phyloP scores from a whole-genome alignment of 192 early-diverging fungal species.

The Podila horticola region DNA sequence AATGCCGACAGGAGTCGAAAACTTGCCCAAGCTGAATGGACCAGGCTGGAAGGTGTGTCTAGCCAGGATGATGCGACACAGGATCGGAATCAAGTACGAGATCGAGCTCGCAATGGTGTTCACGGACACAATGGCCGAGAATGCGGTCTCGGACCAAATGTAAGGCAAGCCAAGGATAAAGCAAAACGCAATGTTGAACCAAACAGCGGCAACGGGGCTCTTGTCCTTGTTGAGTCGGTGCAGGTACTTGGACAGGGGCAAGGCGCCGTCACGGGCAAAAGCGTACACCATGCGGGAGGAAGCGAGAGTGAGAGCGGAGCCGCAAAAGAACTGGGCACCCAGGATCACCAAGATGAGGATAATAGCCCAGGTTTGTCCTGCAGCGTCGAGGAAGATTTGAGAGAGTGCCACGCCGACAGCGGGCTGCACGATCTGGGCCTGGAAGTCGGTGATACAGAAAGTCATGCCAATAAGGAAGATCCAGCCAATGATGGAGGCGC shows the following conservation, averaged over 20 bases:
- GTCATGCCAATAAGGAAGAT: constrained; percentile 56
- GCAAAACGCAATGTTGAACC: constrained; percentile 63
- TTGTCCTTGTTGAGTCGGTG: constrained; percentile 58
- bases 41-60: constrained; percentile 58
- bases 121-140: constrained; percentile 64
- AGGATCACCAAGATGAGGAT: constrained; percentile 58
- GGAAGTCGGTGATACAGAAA: constrained; percentile 55
- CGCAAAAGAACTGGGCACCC: constrained; percentile 60
- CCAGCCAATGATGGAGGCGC: constrained; percentile 54
- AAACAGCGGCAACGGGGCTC: constrained; percentile 58
- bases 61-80: constrained; percentile 55
- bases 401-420: constrained; percentile 50
- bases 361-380: constrained; percentile 58
- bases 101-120: constrained; percentile 64
- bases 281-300: constrained; percentile 68
- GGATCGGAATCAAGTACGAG: constrained; percentile 62
- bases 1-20: constrained; percentile 50
- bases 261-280: constrained; percentile 65
- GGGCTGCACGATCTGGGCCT: constrained; percentile 52
- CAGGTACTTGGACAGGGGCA: constrained; percentile 57
- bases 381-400: constrained; percentile 59
- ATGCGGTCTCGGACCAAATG: constrained; percentile 59
- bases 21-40: constrained; percentile 57
- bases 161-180: constrained; percentile 59
- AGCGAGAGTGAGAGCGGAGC: constrained; percentile 55